These are phyloP conservation scores for Hyparrhenia diplandra DNA, from an alignment of 176 grass and related monocot species.

Conservation along the genomic window DNA sequence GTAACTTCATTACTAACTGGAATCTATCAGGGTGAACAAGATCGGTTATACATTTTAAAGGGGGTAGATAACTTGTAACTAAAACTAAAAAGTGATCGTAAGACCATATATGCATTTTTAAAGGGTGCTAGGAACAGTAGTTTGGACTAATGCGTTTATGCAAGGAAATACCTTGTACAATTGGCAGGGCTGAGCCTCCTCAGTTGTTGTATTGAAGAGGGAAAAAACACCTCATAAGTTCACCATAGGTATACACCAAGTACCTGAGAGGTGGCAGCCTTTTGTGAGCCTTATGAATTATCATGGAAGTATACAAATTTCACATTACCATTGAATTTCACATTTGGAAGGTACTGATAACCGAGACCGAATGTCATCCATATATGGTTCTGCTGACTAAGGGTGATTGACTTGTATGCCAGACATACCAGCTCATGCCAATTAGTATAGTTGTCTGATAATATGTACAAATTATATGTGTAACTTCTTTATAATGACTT, in stretches of 20 bases:
- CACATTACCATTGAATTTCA: too few relatives aligned
- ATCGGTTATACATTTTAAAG: not conserved
- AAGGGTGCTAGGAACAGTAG: not conserved
- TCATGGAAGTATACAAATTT: not conserved
- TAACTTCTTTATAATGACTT: not conserved
- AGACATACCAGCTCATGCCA: not conserved
- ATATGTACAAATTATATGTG: not conserved
- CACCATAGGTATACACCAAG: not conserved
- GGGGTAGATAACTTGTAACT: not conserved
- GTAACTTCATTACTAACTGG: not conserved
- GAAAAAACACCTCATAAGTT: not conserved
- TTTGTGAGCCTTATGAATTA: not conserved
- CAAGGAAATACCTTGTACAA: not conserved
- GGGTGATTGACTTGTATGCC: not conserved
- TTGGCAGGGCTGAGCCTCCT: not conserved
- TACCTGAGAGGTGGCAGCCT: not conserved
- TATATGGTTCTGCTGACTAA: not conserved
- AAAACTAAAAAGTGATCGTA: not conserved
- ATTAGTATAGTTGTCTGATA: not conserved
- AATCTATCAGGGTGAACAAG: not conserved
- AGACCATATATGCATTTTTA: not conserved
- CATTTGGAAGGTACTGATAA: too few relatives aligned
- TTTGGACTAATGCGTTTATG: not conserved
- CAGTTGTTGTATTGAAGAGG: not conserved
- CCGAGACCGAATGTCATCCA: not conserved